Evolutionary conservation across 176 grass and related monocot species (phyloP), one percentile per base, ranked within the genome.

Genomic region (Carex littledalei): DNA sequence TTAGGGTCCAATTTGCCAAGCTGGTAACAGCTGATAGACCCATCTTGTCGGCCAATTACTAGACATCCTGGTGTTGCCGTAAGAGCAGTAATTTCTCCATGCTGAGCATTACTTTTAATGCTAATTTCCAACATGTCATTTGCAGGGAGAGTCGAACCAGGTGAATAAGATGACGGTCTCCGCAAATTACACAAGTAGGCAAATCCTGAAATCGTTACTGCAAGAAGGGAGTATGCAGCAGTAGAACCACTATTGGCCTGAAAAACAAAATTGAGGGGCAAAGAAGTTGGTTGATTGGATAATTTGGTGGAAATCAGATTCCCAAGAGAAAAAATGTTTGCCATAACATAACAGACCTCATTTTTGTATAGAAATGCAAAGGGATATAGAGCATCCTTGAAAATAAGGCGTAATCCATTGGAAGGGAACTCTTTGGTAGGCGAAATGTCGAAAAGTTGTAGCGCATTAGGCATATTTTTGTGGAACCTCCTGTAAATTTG

Each of bases 11-110:
- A 77, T 89, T 90, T 93, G 61, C 95, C 95, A 62, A 98, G 85
- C 57, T 87, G 90, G 70, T 93, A 95, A 76, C 83, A 98, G 66
- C 86, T 86, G 69, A 98, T 84, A 77, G 91, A 93, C 43, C 95
- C 95, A 92, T 98, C 95, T 75, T 89, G 88, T 41, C 89, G 60
- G 61, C 95, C 95, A 92, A 89, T 89, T 73, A 92, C 85, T 54
- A 98, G 84, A 82, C 86, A 93, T 79, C 86, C 93, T 84, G 84
- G 70, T 54, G 76, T 90, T 10, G 88, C 91, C 47, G 87, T 86
- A 85, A 98, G 86, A 59, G 95, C 95, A 84, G 92, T 90, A 86
- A 93, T 88, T 62, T 97, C 91, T 72, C 86, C 86, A 80, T 80
- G 86, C 43, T 90, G 91, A 65, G 84, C 9, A 21, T 88, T 81